Evolutionary conservation across 495 filamentous ascomycete species (phyloP).

Genomic region (Penicillium roqueforti): DNA sequence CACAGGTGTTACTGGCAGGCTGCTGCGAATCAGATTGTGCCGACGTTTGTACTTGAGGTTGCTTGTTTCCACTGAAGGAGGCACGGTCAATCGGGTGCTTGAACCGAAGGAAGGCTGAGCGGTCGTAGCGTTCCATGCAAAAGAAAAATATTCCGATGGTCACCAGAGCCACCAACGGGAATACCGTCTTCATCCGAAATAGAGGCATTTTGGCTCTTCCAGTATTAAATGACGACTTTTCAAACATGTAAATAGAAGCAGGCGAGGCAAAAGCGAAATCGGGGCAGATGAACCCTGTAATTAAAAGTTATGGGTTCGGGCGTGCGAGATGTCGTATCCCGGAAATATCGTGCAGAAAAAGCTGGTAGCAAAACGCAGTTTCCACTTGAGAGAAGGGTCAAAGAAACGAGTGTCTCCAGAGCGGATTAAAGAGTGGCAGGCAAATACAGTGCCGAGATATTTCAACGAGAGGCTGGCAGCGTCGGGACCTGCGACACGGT

Average conservation of each 20-base stretch:
- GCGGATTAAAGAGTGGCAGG: constrained; percentile 26
- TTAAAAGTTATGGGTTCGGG: constrained; percentile 12
- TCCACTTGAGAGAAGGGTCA: background rate
- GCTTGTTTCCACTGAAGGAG: constrained; percentile 8
- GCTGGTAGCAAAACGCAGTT: constrained; percentile 6
- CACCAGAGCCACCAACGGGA: constrained; percentile 42
- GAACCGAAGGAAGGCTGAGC: constrained; percentile 39
- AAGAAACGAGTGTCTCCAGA: constrained; percentile 7
- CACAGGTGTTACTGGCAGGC: constrained; percentile 26
- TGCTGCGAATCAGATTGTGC: constrained; percentile 15
- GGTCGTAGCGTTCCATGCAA: constrained; percentile 44
- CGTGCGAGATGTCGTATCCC: constrained; percentile 17
- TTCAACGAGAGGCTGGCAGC: constrained; percentile 35
- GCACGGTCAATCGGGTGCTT: constrained; percentile 38
- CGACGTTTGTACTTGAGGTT: constrained; percentile 19
- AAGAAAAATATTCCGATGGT: constrained; percentile 47
- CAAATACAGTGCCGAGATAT: constrained; percentile 23
- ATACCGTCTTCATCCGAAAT: constrained; percentile 43
- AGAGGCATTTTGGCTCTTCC: constrained; percentile 38
- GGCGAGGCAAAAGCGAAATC: constrained; percentile 3
- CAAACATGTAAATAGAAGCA: constrained; percentile 35
- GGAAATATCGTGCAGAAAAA: constrained; percentile 11
- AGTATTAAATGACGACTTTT: constrained; percentile 30
- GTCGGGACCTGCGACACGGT: constrained; percentile 38
- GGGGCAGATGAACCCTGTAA: background rate